phyloP scores from a whole-genome alignment of 345 rosid genomes.

The Lepidium didymum region DNA sequence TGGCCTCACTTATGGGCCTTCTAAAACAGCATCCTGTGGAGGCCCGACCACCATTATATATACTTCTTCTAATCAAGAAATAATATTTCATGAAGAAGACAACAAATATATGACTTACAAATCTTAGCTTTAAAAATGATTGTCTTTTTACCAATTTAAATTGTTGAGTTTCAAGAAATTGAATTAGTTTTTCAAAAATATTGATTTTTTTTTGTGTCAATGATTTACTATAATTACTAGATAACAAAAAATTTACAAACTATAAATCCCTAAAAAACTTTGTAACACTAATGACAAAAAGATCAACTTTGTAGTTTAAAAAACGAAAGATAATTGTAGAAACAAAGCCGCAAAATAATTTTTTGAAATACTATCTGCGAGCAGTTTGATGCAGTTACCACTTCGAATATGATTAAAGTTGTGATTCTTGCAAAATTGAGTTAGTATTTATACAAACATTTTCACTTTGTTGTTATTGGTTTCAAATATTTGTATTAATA shows the following conservation, averaged over 20 bases:
- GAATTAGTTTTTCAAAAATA: not conserved
- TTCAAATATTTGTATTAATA: too few species aligned
- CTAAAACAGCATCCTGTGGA: slow-evolving; percentile 7
- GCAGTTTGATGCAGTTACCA: too few species aligned
- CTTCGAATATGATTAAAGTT: too few species aligned
- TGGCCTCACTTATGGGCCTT: slow-evolving; percentile 15
- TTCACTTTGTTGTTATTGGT: not conserved
- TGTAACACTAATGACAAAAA: too few species aligned
- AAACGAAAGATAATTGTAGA: too few species aligned
- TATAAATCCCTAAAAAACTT: too few species aligned
- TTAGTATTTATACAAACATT: not conserved
- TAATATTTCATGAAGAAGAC: not conserved
- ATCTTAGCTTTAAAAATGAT: not conserved
- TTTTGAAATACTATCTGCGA: too few species aligned
- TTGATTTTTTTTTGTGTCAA: not conserved
- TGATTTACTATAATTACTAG: too few species aligned
- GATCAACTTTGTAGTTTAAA: too few species aligned
- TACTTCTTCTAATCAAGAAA: not conserved
- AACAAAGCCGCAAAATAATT: too few species aligned
- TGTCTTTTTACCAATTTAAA: not conserved
- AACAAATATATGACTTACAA: not conserved
- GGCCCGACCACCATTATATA: not conserved
- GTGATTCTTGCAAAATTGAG: too few species aligned
- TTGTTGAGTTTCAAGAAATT: not conserved
- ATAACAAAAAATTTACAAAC: too few species aligned